These are phyloP conservation scores for Lophiostoma macrostomum DNA, from an alignment of 495 filamentous ascomycete species.

Conservation along the genomic window DNA sequence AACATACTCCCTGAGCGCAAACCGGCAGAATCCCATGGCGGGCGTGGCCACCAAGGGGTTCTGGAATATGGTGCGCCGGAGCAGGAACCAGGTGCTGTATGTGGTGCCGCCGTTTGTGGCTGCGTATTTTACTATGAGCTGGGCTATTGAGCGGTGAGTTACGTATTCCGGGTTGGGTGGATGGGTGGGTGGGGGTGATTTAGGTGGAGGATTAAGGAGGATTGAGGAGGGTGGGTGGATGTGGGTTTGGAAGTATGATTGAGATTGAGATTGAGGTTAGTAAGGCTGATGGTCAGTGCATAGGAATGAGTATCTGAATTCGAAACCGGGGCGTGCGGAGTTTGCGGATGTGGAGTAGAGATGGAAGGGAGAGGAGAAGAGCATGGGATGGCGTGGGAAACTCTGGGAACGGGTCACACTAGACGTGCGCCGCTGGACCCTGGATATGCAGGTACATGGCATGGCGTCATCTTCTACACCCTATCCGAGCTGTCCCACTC, in stretches of 20 bases:
- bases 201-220: not conserved
- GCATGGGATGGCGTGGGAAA: no score
- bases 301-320: constrained; percentile 16
- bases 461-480: no score
- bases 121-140: constrained; percentile 19
- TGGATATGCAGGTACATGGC: no score
- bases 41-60: constrained; percentile 10
- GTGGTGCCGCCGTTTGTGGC: constrained; percentile 23
- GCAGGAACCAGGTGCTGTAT: constrained; percentile 20
- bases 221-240: not conserved
- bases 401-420: no score
- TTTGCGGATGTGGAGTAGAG: constrained; percentile 1
- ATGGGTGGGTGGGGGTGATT: not conserved
- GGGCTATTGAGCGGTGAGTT: constrained; percentile 23
- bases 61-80: constrained; percentile 9
- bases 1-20: constrained; percentile 19
- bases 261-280: not conserved
- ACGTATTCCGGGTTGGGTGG: not conserved
- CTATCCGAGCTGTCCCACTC: no score
- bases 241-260: not conserved
- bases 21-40: constrained; percentile 21
- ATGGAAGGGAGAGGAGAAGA: not conserved
- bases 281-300: not conserved
- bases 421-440: no score
- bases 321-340: constrained; percentile 3